These are phyloP conservation scores for Stenogyne calaminthoides DNA, from an alignment of 305 asterid genomes.

Conservation along the genomic window DNA sequence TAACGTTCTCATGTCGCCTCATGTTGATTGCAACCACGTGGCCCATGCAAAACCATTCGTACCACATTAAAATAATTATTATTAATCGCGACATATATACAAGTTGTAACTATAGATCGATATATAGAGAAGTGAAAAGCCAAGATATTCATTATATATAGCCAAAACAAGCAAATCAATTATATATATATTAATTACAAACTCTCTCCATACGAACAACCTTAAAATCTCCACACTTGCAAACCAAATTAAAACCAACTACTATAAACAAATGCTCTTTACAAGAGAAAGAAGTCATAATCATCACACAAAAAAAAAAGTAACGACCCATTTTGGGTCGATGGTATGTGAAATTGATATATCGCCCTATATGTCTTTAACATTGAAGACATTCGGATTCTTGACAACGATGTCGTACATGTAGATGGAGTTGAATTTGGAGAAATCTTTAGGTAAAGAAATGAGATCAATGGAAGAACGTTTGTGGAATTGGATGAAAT, in stretches of 20 bases:
- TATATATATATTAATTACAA: background rate
- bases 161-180: background rate
- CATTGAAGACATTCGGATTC: conserved; percentile 84
- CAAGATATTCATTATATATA: background rate
- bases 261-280: too few relatives aligned
- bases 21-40: conserved; percentile 21
- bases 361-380: conserved; percentile 48
- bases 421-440: conserved; percentile 71
- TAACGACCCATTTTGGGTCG: too few relatives aligned
- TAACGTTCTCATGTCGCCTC: conserved; percentile 9
- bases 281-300: too few relatives aligned
- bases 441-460: conserved; percentile 71
- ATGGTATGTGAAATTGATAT: too few relatives aligned
- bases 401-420: conserved; percentile 92
- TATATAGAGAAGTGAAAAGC: background rate
- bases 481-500: conserved; percentile 77
- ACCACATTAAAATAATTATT: too few relatives aligned
- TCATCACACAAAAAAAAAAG: background rate
- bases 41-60: background rate
- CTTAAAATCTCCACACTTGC: background rate
- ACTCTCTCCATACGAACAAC: background rate
- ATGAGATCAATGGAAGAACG: conserved; percentile 77
- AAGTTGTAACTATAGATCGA: background rate
- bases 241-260: background rate
- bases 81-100: background rate